phyloP scores from a whole-genome alignment of 2,329 filamentous ascomycete species.

The Fusarium pilosicola region DNA sequence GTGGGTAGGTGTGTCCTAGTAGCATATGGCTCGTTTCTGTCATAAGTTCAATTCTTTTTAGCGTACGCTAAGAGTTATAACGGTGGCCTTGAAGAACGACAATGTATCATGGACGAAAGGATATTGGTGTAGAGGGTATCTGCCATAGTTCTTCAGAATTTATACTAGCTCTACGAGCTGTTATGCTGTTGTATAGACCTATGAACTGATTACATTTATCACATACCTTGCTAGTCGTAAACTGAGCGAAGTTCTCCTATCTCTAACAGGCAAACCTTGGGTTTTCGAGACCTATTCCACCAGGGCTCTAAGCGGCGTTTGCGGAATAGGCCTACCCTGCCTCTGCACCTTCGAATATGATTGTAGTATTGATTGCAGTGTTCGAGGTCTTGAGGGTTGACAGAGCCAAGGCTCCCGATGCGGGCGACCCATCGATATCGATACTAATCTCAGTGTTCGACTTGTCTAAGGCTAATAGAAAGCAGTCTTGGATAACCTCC shows the following conservation, averaged over 20 bases:
- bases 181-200: rapidly evolving
- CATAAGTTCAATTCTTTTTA: background rate
- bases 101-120: too few relatives aligned
- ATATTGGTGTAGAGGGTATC: background rate
- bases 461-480: rapidly evolving
- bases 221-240: rapidly evolving
- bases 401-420: background rate
- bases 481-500: rapidly evolving
- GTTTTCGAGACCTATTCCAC: rapidly evolving
- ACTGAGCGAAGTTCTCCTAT: background rate
- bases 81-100: rapidly evolving
- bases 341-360: rapidly evolving
- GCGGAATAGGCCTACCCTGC: too few relatives aligned
- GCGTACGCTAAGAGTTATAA: too few relatives aligned
- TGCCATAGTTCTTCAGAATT: rapidly evolving
- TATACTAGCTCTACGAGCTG: background rate
- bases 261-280: background rate
- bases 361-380: rapidly evolving
- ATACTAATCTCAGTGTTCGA: background rate
- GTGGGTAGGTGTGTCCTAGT: rapidly evolving
- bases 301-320: too few relatives aligned
- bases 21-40: rapidly evolving
- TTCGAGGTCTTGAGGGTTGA: background rate
- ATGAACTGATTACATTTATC: rapidly evolving
- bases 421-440: rapidly evolving